These are phyloP conservation scores for Globisporangium radiosum DNA, from an alignment of 352 stramenopile species.

Conservation along the genomic window DNA sequence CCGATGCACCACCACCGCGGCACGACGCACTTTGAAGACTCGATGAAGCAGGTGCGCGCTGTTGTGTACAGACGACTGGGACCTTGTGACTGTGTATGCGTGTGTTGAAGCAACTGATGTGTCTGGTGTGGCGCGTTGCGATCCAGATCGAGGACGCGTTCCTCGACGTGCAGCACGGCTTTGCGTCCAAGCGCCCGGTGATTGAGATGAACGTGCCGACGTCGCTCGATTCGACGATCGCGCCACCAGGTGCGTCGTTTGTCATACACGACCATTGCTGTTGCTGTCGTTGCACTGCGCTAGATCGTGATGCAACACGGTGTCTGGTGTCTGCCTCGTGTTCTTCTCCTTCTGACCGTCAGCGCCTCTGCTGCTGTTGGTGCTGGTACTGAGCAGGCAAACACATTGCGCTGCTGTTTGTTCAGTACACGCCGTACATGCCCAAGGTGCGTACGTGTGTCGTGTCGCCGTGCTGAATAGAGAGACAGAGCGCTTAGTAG, in stretches of 20 bases:
- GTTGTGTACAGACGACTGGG: too few species aligned
- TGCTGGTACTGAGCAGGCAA: conserved; percentile 37
- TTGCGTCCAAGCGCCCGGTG: conserved; percentile 64
- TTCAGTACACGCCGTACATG: conserved; percentile 88
- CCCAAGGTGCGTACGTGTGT: conserved; percentile 37
- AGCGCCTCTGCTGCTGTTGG: too few species aligned
- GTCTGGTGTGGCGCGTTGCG: background rate
- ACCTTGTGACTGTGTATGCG: too few species aligned
- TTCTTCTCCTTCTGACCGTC: background rate
- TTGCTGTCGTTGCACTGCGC: background rate
- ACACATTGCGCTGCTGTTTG: conserved; percentile 87
- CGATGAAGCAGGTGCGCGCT: conserved; percentile 41
- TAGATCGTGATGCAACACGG: too few species aligned
- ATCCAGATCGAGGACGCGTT: conserved; percentile 85
- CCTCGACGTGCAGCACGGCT: conserved; percentile 67
- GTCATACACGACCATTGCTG: background rate
- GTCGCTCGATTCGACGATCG: conserved; percentile 72
- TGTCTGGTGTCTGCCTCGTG: background rate
- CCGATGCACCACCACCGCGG: conserved; percentile 79
- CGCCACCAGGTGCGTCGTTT: conserved; percentile 40
- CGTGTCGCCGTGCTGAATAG: background rate
- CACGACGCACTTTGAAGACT: conserved; percentile 88
- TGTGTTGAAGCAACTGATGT: too few species aligned
- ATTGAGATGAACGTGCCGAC: conserved; percentile 92
- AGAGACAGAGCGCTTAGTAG: too few species aligned